Percentiles rank a stretch among this genome's conserved stretches.
Evolutionary conservation across 208 protist species (phyloP).

Genomic region (Polymyxa betae): DNA sequence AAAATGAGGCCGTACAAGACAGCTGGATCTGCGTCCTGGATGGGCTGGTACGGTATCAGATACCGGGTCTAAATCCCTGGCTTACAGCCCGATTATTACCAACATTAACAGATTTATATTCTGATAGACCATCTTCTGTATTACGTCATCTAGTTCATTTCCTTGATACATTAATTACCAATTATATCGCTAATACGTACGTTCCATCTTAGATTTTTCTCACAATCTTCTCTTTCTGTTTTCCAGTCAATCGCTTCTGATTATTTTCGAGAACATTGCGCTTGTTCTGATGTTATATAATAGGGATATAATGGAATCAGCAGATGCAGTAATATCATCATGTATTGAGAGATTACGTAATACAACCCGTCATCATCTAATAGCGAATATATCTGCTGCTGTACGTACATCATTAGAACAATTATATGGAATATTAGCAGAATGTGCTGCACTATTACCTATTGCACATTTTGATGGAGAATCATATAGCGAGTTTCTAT

Average conservation of each 20-base stretch:
- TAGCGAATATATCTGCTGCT: background rate
- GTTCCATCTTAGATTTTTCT: background rate
- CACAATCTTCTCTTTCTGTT: background rate
- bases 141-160: background rate
- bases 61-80: slow-evolving; percentile 22
- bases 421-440: background rate
- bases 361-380: background rate
- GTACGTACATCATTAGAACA: background rate
- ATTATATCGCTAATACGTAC: background rate
- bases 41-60: background rate
- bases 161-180: background rate
- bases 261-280: too few species aligned
- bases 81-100: background rate
- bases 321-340: background rate
- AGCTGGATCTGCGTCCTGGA: background rate
- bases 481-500: background rate
- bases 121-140: background rate
- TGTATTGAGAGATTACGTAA: background rate
- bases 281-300: too few species aligned
- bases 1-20: background rate
- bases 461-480: background rate
- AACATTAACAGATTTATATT: background rate
- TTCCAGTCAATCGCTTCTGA: too few species aligned
- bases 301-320: background rate
- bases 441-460: background rate